Conservation (phyloP, 495 filamentous ascomycete species). For the Cercophora newfieldiana region DNA sequence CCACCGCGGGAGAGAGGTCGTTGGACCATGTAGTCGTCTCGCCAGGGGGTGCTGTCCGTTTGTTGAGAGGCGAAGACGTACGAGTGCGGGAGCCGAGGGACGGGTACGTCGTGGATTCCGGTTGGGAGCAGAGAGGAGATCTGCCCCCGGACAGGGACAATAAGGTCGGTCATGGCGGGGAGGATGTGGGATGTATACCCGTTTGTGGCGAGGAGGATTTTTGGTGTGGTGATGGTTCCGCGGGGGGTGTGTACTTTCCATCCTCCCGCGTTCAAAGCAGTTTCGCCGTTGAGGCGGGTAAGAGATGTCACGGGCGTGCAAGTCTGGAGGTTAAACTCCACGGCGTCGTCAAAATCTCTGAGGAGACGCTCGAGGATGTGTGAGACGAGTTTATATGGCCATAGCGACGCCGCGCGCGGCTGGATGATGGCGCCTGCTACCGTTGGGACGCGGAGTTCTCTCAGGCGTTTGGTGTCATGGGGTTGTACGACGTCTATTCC, state of each 20-base stretch:
- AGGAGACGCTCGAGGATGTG: slow-evolving; percentile 62
- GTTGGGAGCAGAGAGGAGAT: slow-evolving; percentile 67
- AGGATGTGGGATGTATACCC: slow-evolving; percentile 73
- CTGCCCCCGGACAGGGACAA: slow-evolving; percentile 75
- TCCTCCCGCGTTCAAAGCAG: slow-evolving; percentile 13
- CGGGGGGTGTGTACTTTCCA: slow-evolving; percentile 64
- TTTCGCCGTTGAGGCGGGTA: slow-evolving; percentile 13
- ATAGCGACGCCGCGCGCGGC: slow-evolving; percentile 53
- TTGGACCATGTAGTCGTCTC: slow-evolving; percentile 76
- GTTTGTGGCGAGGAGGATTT: slow-evolving; percentile 77
- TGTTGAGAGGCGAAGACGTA: slow-evolving; percentile 60
- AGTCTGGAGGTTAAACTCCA: slow-evolving; percentile 68
- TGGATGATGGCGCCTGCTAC: slow-evolving; percentile 49
- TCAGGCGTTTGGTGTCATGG: not conserved
- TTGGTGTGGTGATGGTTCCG: slow-evolving; percentile 58
- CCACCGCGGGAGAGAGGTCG: slow-evolving; percentile 39
- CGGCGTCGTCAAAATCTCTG: slow-evolving; percentile 16
- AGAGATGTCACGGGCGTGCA: slow-evolving; percentile 63
- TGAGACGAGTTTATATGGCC: slow-evolving; percentile 81
- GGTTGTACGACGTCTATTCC: slow-evolving; percentile 31
- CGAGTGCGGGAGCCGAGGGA: slow-evolving; percentile 43
- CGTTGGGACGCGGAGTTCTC: slow-evolving; percentile 36
- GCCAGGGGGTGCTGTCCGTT: slow-evolving; percentile 1
- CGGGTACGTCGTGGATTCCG: slow-evolving; percentile 28
- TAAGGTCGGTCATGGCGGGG: slow-evolving; percentile 64